Percentiles rank a stretch among this genome's conserved stretches.
phyloP scores from a whole-genome alignment of 1,139 yeast species.

The Zygosaccharomyces sapae region DNA sequence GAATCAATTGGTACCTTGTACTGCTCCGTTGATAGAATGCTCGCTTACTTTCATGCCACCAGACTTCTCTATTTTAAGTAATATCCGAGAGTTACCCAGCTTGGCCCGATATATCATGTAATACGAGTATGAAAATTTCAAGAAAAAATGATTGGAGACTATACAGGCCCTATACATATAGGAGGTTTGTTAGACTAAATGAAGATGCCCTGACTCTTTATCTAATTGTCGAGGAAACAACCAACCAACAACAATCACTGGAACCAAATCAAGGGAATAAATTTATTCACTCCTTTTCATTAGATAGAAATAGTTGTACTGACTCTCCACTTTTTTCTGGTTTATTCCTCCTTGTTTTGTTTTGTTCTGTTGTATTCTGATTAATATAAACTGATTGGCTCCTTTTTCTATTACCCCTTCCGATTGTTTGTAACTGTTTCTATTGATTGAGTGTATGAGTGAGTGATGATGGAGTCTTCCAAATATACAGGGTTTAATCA shows the following conservation, averaged over 20 bases:
- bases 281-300: not conserved
- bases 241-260: not conserved
- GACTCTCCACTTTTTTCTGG: not conserved
- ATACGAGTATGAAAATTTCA: not conserved
- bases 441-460: not conserved
- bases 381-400: no score
- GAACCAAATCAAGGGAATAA: not conserved
- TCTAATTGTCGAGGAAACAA: not conserved
- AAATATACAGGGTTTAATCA: not conserved
- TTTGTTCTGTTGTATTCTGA: not conserved
- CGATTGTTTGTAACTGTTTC: not conserved
- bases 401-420: no score
- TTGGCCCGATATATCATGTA: not conserved
- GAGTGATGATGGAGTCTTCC: conserved; percentile 1
- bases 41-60: no score
- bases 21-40: no score
- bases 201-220: not conserved
- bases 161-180: not conserved
- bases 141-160: not conserved
- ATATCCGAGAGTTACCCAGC: not conserved
- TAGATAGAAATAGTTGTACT: not conserved
- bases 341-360: not conserved
- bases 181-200: not conserved
- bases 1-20: no score
- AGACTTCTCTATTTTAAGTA: no score